Percentiles rank a stretch among this genome's conserved stretches.
Conservation (phyloP, 352 stramenopile genomes). For the Phytophthora kernoviae region DNA sequence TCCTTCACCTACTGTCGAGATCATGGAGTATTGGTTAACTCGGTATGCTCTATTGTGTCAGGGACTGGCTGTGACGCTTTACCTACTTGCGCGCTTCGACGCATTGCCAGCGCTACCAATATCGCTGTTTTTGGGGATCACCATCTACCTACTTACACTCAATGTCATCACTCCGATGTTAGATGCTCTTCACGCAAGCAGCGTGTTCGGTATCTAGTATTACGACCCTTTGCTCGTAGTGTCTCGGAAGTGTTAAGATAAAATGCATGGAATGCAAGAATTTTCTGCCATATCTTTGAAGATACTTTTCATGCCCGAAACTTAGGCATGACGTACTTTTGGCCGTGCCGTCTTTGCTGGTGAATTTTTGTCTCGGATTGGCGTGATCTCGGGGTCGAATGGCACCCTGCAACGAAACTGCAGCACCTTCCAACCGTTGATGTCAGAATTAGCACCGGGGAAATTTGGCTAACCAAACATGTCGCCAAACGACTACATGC, state of each 20-base stretch:
- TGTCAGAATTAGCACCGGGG: too few species aligned
- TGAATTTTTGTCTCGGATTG: too few species aligned
- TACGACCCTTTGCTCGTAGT: not conserved
- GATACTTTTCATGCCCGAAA: too few species aligned
- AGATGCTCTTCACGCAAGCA: constrained; percentile 24
- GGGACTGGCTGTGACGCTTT: constrained; percentile 91
- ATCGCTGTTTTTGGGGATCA: constrained; percentile 91
- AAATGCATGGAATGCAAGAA: not conserved
- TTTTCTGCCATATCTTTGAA: too few species aligned
- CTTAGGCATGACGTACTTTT: too few species aligned
- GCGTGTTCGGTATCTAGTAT: constrained; percentile 26
- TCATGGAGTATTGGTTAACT: constrained; percentile 1
- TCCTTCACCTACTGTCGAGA: not conserved
- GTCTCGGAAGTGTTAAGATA: not conserved
- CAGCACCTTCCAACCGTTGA: too few species aligned
- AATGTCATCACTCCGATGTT: constrained; percentile 44
- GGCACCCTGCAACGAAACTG: too few species aligned
- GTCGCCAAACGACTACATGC: too few species aligned
- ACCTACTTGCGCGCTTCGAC: constrained; percentile 93
- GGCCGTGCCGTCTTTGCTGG: too few species aligned
- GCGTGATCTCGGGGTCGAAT: too few species aligned
- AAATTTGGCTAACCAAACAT: too few species aligned
- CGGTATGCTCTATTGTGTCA: constrained; percentile 17
- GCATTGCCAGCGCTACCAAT: constrained; percentile 95
- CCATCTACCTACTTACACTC: constrained; percentile 46